Evolutionary conservation across 2,329 filamentous ascomycete species (phyloP), one percentile per base, ranked within the genome.

Genomic region (Bertia moriformis): DNA sequence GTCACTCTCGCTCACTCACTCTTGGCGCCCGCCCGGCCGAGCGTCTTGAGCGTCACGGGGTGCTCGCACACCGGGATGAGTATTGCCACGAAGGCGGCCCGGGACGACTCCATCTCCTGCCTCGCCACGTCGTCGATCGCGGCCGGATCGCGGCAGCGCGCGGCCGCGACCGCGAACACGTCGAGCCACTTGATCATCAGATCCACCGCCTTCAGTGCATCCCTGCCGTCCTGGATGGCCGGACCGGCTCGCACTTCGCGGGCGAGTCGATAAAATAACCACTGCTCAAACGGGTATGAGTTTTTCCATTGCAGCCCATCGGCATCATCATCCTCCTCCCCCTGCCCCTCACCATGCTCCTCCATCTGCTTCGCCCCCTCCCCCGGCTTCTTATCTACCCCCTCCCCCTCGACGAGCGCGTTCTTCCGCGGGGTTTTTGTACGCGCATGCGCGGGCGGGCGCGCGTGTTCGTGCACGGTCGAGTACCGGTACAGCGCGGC

Each of bases 191-290:
- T 61, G 15, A 67, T 67, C 41, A 73, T 62, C 33, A 67, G 54
- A 39, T 57, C 57, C 18, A 67, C 62, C 27, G 75, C 53, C 15
- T 66, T 60, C 5, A 75, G 47, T 0, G 67, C 70, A n/a, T 69
- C 64, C 19, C 62, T 53, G 14, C 56, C 49, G 18, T 59, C 61
- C 41, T 53, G 58, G 37, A 75, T 69, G 1, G 62, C 52, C 56
- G 0, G 66, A 71, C 37, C 71, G 62, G 1, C 67, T 81, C 38
- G 96, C 87, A 0, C 80, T 83, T 59, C 93, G 94, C 2, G 86
- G n/a, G n/a, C 85, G 38, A 98, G 86, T 3, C 88, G 78, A 57
- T 94, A 93, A 51, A 95, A 81, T 59, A 96, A 84, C 38, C 91
- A 79, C 60, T 95, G 94, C 55, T 98, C 91, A 0, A 81, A 57